Conservation (phyloP, 2,329 filamentous ascomycete species). For the Hirsutella minnesotensis region DNA sequence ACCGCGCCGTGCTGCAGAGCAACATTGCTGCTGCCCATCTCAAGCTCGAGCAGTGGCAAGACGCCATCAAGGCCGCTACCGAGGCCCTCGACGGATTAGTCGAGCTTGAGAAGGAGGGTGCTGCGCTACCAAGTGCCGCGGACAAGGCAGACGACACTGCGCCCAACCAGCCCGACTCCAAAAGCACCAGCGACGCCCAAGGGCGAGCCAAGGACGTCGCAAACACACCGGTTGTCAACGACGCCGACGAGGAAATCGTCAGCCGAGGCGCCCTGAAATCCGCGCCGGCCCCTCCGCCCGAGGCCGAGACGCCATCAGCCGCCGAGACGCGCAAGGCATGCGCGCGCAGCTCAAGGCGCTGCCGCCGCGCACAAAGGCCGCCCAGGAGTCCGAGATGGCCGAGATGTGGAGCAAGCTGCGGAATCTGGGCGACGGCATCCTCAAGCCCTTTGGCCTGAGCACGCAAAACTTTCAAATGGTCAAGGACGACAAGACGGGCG, state of each 20-base stretch:
- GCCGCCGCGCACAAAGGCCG: conserved; percentile 58
- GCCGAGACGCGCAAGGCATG: conserved; percentile 29
- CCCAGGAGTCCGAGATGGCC: conserved; percentile 76
- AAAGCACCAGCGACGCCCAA: conserved; percentile 7
- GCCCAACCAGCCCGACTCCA: conserved; percentile 20
- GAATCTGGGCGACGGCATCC: conserved; percentile 77
- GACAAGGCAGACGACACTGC: conserved; percentile 7
- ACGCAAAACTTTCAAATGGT: conserved; percentile 93
- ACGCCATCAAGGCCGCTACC: conserved; percentile 63
- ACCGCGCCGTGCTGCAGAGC: conserved; percentile 73
- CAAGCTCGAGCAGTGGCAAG: conserved; percentile 76
- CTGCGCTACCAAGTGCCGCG: not conserved
- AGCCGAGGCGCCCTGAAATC: conserved; percentile 44
- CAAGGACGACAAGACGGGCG: conserved; percentile 79
- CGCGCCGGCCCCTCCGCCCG: conserved; percentile 21
- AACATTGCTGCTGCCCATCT: conserved; percentile 86
- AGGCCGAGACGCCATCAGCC: conserved; percentile 4
- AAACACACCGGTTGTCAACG: conserved; percentile 27
- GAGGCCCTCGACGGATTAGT: conserved; percentile 63
- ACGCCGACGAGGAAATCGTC: conserved; percentile 44
- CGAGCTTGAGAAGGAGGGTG: conserved; percentile 33
- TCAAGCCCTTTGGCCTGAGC: conserved; percentile 87
- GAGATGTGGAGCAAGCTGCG: conserved; percentile 99
- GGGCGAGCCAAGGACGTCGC: conserved; percentile 13
- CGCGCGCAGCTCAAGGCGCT: conserved; percentile 52